Evolutionary conservation across 805 yeast species (phyloP).

Genomic region (Kluyveromyces siamensis): DNA sequence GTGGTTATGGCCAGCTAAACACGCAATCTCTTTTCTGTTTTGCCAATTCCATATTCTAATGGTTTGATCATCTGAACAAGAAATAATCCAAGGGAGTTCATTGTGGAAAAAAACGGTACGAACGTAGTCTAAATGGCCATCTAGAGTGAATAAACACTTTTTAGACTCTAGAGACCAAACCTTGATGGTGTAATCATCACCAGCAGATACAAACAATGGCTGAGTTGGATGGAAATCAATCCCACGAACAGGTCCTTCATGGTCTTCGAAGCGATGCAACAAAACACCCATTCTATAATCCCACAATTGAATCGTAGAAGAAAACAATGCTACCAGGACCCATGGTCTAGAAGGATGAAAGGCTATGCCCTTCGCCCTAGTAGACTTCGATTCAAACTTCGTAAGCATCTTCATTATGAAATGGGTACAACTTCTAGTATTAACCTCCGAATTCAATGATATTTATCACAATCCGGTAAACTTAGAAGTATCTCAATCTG

Average conservation of each 20-base stretch:
- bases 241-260: conserved; percentile 95
- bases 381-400: conserved; percentile 93
- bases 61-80: conserved; percentile 96
- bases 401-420: conserved; percentile 75
- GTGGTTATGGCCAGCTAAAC: conserved; percentile 96
- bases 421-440: background rate
- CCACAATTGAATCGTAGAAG: conserved; percentile 99
- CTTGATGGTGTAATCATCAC: conserved; percentile 90
- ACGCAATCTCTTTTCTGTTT: conserved; percentile 93
- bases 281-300: conserved; percentile 98
- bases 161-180: conserved; percentile 94
- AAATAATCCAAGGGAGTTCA: conserved; percentile 94
- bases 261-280: conserved; percentile 94
- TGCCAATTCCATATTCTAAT: conserved; percentile 99
- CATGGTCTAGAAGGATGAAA: conserved; percentile 92
- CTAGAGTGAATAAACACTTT: conserved; percentile 82
- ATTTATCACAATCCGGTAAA: background rate
- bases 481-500: background rate
- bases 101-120: conserved; percentile 92
- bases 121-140: conserved; percentile 91
- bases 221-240: conserved; percentile 97
- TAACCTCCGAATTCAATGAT: background rate
- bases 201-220: conserved; percentile 93
- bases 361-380: conserved; percentile 96
- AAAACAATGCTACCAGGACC: conserved; percentile 89